Percentiles rank a stretch among this genome's conserved stretches.
phyloP scores from a whole-genome alignment of 306 rosid species.

The Malus domestica region ASM211411v1 NC_041798.1:26763501-26764000 shows the following conservation, averaged over 20 bases:
- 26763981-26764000: conserved; percentile 62
- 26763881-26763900: conserved; percentile 72
- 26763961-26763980: conserved; percentile 91
- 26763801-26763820: conserved; percentile 4
- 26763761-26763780: conserved; percentile 92
- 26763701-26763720: conserved; percentile 83
- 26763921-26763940: conserved; percentile 55
- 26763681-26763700: conserved; percentile 83
- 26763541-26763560: conserved; percentile 9
- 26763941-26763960: conserved; percentile 64
- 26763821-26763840: conserved; percentile 21
- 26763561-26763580: neutral
- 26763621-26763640: conserved; percentile 5
- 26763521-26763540: conserved; percentile 6
- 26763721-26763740: conserved; percentile 42
- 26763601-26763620: neutral
- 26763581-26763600: conserved; percentile 11
- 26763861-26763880: conserved; percentile 47
- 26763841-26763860: conserved; percentile 18
- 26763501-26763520: conserved; percentile 1
- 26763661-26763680: conserved; percentile 61
- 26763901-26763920: conserved; percentile 79
- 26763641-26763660: conserved; percentile 19
- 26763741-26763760: conserved; percentile 47
- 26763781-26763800: conserved; percentile 31